These are phyloP conservation scores for Penicillium sp. DNA, from an alignment of 2,329 filamentous ascomycete species.

Conservation along the genomic window DNA sequence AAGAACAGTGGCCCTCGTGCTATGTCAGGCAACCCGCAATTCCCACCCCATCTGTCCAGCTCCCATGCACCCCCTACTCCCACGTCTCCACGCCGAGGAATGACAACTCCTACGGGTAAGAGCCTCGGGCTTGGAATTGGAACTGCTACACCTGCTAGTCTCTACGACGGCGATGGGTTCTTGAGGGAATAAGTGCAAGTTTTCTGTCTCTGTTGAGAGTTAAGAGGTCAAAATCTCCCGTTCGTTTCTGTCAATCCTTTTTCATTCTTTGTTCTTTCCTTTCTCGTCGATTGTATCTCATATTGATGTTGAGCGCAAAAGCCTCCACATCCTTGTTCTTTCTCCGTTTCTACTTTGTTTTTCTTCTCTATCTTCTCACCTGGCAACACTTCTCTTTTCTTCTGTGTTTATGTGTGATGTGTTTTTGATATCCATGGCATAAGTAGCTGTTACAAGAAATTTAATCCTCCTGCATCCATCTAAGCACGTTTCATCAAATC, in stretches of 20 bases:
- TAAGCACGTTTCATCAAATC: neutral
- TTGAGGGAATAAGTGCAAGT: conserved; percentile 33
- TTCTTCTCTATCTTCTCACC: conserved; percentile 2
- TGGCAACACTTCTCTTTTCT: conserved; percentile 2
- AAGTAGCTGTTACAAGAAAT: conserved; percentile 24
- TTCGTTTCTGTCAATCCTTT: neutral
- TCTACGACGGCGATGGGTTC: conserved; percentile 47
- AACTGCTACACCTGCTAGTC: conserved; percentile 44
- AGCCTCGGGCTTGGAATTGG: conserved; percentile 31
- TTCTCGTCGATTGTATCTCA: neutral
- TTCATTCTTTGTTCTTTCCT: neutral
- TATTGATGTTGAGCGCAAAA: neutral
- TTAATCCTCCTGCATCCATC: neutral
- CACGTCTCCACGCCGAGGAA: conserved; percentile 19
- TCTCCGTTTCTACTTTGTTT: neutral
- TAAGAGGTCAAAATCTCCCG: neutral
- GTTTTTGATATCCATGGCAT: conserved; percentile 17
- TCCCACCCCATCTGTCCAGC: conserved; percentile 17
- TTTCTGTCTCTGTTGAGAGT: conserved; percentile 5
- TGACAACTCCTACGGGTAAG: conserved; percentile 31
- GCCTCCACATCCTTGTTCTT: neutral
- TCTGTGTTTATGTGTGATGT: conserved; percentile 6
- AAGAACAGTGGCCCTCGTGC: conserved; percentile 18
- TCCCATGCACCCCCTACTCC: conserved; percentile 16
- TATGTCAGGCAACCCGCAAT: conserved; percentile 16